Evolutionary conservation across 345 rosid species (phyloP).

Genomic region (Brassica incana): DNA sequence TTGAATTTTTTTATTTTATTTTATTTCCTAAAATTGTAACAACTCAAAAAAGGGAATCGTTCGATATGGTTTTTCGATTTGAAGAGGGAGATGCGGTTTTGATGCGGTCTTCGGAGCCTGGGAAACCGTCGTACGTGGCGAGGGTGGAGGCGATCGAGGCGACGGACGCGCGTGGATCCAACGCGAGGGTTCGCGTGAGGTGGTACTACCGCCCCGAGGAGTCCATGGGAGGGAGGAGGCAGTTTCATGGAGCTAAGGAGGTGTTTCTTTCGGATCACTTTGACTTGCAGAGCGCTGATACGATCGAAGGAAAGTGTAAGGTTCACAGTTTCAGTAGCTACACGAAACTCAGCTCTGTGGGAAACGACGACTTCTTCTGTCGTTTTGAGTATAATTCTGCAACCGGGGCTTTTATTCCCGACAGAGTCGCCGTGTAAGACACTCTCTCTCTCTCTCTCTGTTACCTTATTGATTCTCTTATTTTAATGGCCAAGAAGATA

Average conservation of each 20-base stretch:
- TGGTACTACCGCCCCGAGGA: slow-evolving; percentile 99
- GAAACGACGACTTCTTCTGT: slow-evolving; percentile 94
- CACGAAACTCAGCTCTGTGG: slow-evolving; percentile 88
- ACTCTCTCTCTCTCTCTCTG: slow-evolving; percentile 14
- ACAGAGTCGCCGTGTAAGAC: slow-evolving; percentile 85
- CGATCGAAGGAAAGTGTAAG: slow-evolving; percentile 88
- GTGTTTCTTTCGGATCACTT: slow-evolving; percentile 88
- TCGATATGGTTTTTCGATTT: neutral
- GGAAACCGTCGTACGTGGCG: slow-evolving; percentile 87
- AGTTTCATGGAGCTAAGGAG: slow-evolving; percentile 95
- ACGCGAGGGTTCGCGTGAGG: slow-evolving; percentile 75
- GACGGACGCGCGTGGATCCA: slow-evolving; percentile 70
- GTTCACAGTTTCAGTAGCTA: slow-evolving; percentile 87
- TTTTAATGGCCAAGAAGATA: neutral
- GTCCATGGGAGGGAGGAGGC: slow-evolving; percentile 90
- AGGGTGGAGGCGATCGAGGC: slow-evolving; percentile 79
- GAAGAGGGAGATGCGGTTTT: slow-evolving; percentile 89
- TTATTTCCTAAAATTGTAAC: neutral
- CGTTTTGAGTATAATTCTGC: slow-evolving; percentile 93
- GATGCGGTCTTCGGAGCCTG: slow-evolving; percentile 87
- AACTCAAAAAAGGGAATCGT: neutral
- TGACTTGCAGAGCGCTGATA: slow-evolving; percentile 86
- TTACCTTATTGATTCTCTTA: neutral
- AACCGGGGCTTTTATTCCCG: slow-evolving; percentile 88
- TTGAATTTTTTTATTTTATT: neutral